Evolutionary conservation across 73 alveolate genomes (phyloP).

Genomic region (Tetrahymena malaccensis): DNA sequence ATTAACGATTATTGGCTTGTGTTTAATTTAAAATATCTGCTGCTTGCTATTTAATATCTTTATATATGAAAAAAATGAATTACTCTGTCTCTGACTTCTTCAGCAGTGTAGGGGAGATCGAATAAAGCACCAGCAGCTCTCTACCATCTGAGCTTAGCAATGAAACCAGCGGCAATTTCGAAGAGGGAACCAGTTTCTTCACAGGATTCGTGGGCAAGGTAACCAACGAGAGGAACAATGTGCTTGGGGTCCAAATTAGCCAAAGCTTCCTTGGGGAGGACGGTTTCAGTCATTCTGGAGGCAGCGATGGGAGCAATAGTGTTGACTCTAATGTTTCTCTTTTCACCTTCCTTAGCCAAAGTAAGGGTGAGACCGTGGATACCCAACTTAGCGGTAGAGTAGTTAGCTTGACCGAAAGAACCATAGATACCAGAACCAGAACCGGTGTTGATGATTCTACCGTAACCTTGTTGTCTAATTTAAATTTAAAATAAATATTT

Average conservation of each 20-base stretch:
- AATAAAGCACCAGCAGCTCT: slow-evolving; percentile 60
- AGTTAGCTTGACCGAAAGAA: slow-evolving; percentile 82
- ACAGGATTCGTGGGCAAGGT: slow-evolving; percentile 54
- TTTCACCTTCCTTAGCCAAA: slow-evolving; percentile 89
- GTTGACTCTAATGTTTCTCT: slow-evolving; percentile 74
- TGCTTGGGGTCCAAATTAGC: slow-evolving; percentile 48
- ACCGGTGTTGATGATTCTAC: slow-evolving; percentile 87
- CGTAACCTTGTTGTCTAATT: slow-evolving; percentile 68
- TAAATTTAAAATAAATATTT: not conserved
- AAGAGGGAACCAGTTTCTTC: slow-evolving; percentile 27
- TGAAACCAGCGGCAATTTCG: slow-evolving; percentile 34
- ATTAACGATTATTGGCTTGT: not conserved
- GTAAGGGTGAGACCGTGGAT: slow-evolving; percentile 85
- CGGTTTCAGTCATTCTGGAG: slow-evolving; percentile 85
- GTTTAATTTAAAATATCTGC: not conserved
- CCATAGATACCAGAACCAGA: slow-evolving; percentile 91
- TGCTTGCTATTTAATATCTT: not conserved
- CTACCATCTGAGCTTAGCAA: slow-evolving; percentile 48
- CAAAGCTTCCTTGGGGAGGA: slow-evolving; percentile 38
- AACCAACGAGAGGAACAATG: slow-evolving; percentile 73
- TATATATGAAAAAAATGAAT: not conserved
- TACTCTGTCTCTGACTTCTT: slow-evolving; percentile 44
- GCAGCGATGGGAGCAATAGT: slow-evolving; percentile 91
- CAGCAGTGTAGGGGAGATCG: slow-evolving; percentile 63
- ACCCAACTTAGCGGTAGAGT: slow-evolving; percentile 83